A percentile compares a stretch with the other conserved stretches of the same genome.
Evolutionary conservation across 352 stramenopile genomes (phyloP).

Genomic region (Phytophthora tubulina): DNA sequence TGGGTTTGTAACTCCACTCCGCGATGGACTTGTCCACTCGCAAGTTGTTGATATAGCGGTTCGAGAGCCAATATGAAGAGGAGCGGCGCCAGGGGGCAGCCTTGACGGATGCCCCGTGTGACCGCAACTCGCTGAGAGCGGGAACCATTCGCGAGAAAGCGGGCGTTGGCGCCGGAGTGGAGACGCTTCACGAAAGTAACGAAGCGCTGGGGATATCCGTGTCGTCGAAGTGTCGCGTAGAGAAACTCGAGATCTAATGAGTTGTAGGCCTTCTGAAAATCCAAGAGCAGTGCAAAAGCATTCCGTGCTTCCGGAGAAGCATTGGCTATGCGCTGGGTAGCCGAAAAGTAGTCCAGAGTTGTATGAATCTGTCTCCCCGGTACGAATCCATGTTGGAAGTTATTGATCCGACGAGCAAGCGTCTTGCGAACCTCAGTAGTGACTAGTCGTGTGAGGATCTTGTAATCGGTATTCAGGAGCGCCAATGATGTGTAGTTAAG

Average conservation of each 20-base stretch:
- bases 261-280: slow-evolving; percentile 23
- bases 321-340: neutral
- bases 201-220: too few relatives aligned
- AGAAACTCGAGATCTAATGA: neutral
- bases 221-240: too few relatives aligned
- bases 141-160: too few relatives aligned
- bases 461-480: slow-evolving; percentile 20
- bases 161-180: too few relatives aligned
- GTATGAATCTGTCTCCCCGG: slow-evolving; percentile 2
- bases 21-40: neutral
- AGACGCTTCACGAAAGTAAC: too few relatives aligned
- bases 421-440: neutral
- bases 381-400: slow-evolving; percentile 14
- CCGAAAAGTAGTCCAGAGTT: slow-evolving; percentile 1
- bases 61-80: slow-evolving; percentile 2
- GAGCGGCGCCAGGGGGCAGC: too few relatives aligned
- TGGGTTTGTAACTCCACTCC: neutral
- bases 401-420: neutral
- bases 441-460: slow-evolving; percentile 3
- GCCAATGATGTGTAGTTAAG: slow-evolving; percentile 16
- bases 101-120: too few relatives aligned
- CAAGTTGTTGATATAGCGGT: neutral
- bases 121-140: too few relatives aligned
- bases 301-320: neutral
- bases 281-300: neutral